Base-by-base conservation (phyloP, 2,329 filamentous ascomycete species). In the Trichoderma endophyticum region DNA sequence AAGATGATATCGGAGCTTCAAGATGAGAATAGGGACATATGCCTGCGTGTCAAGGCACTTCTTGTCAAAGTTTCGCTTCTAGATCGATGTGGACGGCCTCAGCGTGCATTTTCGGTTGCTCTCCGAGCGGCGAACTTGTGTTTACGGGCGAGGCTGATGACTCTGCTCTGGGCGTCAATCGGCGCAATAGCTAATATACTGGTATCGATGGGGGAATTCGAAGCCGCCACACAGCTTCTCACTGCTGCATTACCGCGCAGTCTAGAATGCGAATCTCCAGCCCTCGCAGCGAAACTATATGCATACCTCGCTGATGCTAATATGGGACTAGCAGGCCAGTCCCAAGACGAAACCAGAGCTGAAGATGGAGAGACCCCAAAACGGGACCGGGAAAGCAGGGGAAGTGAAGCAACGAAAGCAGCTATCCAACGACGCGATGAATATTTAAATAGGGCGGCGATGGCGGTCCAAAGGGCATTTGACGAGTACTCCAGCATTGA, bases 101-200 rank as follows among this genome's bases (percentile, higher is more conserved):
- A 93, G 75, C 89, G 92, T 73, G 93, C 90, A 0, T 94, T 97
- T 79, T 93, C 92, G 2, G 86, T 95, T 6, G 90, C 90, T 5
- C 85, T 97, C 77, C 88, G 93, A 57, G 94, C 94, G 1, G 91
- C 92, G 3, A 91, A 88, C 77, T 88, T 94, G 21, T 91, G 93
- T 0, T 90, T 92, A 84, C 87, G 90, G 61, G 88, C 91, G 1
- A 86, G 90, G 1, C 83, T 95, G 8, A 85, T 95, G 18, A 88
- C 89, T 0, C 87, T 88, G 21, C 83, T 97, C 8, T 96, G 93
- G 90, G 88, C 91, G 73, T 89, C 93, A 0, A 86, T 93, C 2
- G 90, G 89, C 1, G 85, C 88, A 0, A 79, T 97, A 1, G 87
- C 90, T 3, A 88, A 87, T 21, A 90, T 97, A 21, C 83, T 97